phyloP scores from a whole-genome alignment of 2,329 filamentous ascomycete species.

The Aureobasidium zeae region DNA sequence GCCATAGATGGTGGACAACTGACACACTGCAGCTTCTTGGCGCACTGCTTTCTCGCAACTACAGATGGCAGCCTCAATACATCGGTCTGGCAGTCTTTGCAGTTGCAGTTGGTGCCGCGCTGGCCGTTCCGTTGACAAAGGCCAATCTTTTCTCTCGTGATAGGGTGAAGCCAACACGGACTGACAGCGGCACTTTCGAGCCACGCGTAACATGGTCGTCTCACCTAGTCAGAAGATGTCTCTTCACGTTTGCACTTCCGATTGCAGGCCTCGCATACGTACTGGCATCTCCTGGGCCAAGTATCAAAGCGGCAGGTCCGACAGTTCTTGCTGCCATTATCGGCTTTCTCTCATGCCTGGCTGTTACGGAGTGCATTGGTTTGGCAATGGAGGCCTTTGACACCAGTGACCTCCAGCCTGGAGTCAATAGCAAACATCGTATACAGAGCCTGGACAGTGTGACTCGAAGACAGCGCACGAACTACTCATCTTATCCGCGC shows the following conservation, averaged over 20 bases:
- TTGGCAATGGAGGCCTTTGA: slow-evolving; percentile 75
- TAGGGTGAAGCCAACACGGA: slow-evolving; percentile 49
- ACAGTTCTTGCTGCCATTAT: slow-evolving; percentile 57
- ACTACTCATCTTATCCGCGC: slow-evolving; percentile 68
- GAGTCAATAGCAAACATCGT: slow-evolving; percentile 49
- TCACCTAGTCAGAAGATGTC: slow-evolving; percentile 57
- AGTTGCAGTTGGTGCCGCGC: slow-evolving; percentile 57
- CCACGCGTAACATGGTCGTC: slow-evolving; percentile 59
- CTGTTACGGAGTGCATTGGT: slow-evolving; percentile 66
- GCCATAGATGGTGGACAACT: neutral
- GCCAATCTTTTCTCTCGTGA: slow-evolving; percentile 60
- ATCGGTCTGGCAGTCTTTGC: slow-evolving; percentile 59
- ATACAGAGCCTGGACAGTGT: slow-evolving; percentile 37
- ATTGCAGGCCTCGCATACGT: slow-evolving; percentile 60
- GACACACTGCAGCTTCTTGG: slow-evolving; percentile 46
- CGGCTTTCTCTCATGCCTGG: slow-evolving; percentile 63
- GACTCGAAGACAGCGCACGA: slow-evolving; percentile 46
- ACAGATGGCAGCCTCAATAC: slow-evolving; percentile 52
- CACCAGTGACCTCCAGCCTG: slow-evolving; percentile 67
- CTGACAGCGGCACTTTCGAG: slow-evolving; percentile 58
- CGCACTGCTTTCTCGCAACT: slow-evolving; percentile 60
- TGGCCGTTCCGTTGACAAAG: slow-evolving; percentile 65
- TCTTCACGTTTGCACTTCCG: slow-evolving; percentile 60
- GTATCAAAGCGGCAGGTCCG: slow-evolving; percentile 52
- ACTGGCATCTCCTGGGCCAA: slow-evolving; percentile 53